Evolutionary conservation across 1,284 basidiomycete genomes (phyloP), one percentile per base, ranked within the genome.

Genomic region (Amylostereum areolatum): DNA sequence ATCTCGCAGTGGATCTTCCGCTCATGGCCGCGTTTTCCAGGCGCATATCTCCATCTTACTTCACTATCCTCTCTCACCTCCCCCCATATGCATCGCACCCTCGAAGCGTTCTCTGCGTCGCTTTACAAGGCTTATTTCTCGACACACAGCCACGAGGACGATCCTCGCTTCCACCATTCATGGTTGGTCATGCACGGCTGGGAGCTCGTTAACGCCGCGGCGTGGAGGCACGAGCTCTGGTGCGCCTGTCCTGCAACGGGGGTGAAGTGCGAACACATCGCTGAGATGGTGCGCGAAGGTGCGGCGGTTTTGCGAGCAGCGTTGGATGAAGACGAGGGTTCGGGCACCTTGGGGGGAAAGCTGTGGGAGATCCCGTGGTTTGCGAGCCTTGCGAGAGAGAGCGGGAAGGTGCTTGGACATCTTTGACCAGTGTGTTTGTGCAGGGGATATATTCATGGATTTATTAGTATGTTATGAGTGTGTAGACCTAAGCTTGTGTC

Each of bases 131-230:
- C 28, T 3, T 31, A 47, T n/a, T 11, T 40, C 29, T 5, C 33
- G 3, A 10, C 34, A 8, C 31, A 18, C 1, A 12, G n/a, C 8
- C 39, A n/a, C 30, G n/a, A 29, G 11, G 36, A 31, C 5, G 10
- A 12, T 28, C 24, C 8, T 7, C 37, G 29, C 24, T 47, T 39
- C n/a, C 46, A 41, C 29, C 37, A 30, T 30, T 47, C 46, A 9
- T 5, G 40, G 30, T 31, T 47, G 28, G 25, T 47, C 29, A 39
- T 47, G 46, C 46, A 47, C 18, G 46, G 46, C 18, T 47, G 46
- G 46, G 46, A 47, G 37, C 46, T 47, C 37, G 36, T 40, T 10
- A 47, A 47, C 18, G 46, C 46, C 7, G 46, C 46, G 12, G 46
- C 46, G 28, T 47, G 46, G 46, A 40, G 46, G 28, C 25, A 47